A percentile compares a stretch with the other conserved stretches of the same genome.
Conservation (phyloP, 1,139 yeast genomes). For the Hemisphaericaspora subhashii region DNA sequence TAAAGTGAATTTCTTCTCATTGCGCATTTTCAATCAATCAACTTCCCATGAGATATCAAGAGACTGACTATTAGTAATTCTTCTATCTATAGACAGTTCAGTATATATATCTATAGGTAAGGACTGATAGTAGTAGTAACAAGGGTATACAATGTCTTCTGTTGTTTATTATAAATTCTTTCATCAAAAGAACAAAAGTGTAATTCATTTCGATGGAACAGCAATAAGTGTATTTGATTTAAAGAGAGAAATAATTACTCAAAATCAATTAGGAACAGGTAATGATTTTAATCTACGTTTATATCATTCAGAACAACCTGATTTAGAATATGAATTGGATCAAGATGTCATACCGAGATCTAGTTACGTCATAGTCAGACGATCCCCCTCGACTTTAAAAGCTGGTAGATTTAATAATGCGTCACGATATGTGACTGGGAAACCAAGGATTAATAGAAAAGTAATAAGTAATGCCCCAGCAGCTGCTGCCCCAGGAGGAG, state of each 20-base stretch:
- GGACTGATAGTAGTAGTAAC: neutral
- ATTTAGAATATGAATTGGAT: constrained; percentile 75
- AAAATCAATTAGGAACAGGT: constrained; percentile 81
- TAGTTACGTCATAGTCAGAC: constrained; percentile 73
- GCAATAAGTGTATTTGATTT: constrained; percentile 93
- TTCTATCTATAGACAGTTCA: too few species aligned
- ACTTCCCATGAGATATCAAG: too few species aligned
- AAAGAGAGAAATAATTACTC: constrained; percentile 82
- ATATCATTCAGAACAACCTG: constrained; percentile 66
- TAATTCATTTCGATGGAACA: constrained; percentile 91
- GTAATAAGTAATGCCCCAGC: constrained; percentile 23
- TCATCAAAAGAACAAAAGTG: constrained; percentile 79
- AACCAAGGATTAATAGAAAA: constrained; percentile 57
- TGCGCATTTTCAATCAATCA: too few species aligned
- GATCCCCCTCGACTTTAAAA: constrained; percentile 68
- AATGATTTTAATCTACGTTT: constrained; percentile 78
- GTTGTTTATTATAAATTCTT: constrained; percentile 84
- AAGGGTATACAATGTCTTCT: constrained; percentile 62
- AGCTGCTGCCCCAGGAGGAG: too few species aligned
- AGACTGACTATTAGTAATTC: too few species aligned
- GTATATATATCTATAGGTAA: too few species aligned
- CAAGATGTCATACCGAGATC: constrained; percentile 94
- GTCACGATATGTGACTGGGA: constrained; percentile 82
- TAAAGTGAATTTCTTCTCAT: too few species aligned
- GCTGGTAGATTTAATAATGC: constrained; percentile 67